Base-by-base conservation (phyloP, 768 basidiomycete genomes). In the Lactarius psammicola region DNA sequence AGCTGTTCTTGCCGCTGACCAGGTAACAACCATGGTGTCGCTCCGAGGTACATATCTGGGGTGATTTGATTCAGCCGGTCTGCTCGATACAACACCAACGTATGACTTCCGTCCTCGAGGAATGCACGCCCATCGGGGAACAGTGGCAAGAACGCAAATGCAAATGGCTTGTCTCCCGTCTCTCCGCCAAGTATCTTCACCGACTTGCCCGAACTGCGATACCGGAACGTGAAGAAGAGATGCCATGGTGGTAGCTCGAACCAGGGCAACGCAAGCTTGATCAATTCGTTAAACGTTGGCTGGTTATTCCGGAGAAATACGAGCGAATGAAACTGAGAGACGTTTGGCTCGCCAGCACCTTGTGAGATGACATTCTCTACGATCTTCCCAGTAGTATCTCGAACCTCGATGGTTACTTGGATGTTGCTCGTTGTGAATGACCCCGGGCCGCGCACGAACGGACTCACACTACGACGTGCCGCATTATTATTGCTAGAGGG, bases 221-320 rank as follows among this genome's bases (percentile, higher is more conserved):
- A 88, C 46, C 92, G 86, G 77, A 98, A 95, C 0, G 93, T 93
- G 78, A 98, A 92, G 82, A 96, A 98, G 17, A 98, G 77, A 73
- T 98, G 96, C 86, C 92, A 95, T 49, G 86, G 82, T 2, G 87
- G 86, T 44, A 88, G 81, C 9, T 85, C 83, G 10, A 86, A 80
- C 15, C 80, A 76, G 26, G 92, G 89, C 10, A 98, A 76, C 67
- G 85, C 82, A 18, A 98, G 79, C 75, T 98, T 98, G 76, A 98
- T 83, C 56, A 98, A 84, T 76, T 98, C 96, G 40, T 93, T 92
- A 74, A 88, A 98, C 1, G 93, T 96, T 1, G 96, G 96, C 69
- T 89, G 86, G 67, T 86, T 90, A 73, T 90, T 96, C 40, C 89
- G 85, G 68, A 88, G 83, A 76, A 96, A 96, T 40, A 98, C 92